Evolutionary conservation across 305 asterid species (phyloP).

Genomic region (Fraxinus ornus): DNA sequence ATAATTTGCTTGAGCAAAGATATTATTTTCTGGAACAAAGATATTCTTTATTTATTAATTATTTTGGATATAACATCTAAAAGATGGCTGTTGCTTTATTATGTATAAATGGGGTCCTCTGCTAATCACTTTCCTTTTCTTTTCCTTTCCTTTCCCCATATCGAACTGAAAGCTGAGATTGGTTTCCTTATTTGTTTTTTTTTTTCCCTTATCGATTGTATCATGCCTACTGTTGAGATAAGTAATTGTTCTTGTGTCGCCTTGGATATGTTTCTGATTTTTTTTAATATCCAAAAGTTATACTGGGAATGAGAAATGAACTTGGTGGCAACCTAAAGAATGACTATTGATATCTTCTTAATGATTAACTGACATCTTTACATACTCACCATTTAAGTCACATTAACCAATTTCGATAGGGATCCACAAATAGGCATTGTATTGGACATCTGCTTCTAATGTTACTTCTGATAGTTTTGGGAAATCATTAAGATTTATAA

Average conservation of each 20-base stretch:
- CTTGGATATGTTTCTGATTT: neutral
- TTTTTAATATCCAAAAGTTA: neutral
- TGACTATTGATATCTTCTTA: neutral
- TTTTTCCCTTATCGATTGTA: neutral
- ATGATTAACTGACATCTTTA: neutral
- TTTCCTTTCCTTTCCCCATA: neutral
- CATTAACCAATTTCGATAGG: neutral
- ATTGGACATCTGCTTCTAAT: neutral
- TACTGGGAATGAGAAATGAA: constrained; percentile 3
- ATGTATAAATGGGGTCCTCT: neutral
- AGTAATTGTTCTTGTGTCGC: neutral
- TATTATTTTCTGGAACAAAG: neutral
- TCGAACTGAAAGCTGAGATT: neutral
- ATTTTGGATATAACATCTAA: neutral
- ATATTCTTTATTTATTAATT: neutral
- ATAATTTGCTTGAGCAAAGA: constrained; percentile 1
- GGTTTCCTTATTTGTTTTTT: neutral
- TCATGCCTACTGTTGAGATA: neutral
- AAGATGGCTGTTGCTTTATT: neutral
- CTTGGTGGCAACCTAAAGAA: neutral
- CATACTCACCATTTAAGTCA: neutral
- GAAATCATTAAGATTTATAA: neutral
- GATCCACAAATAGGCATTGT: constrained; percentile 2
- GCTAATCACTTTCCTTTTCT: neutral
- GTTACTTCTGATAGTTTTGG: neutral